These are phyloP conservation scores for Aureobasidium sp. DNA, from an alignment of 2,329 filamentous ascomycete species.

Conservation along the genomic window DNA sequence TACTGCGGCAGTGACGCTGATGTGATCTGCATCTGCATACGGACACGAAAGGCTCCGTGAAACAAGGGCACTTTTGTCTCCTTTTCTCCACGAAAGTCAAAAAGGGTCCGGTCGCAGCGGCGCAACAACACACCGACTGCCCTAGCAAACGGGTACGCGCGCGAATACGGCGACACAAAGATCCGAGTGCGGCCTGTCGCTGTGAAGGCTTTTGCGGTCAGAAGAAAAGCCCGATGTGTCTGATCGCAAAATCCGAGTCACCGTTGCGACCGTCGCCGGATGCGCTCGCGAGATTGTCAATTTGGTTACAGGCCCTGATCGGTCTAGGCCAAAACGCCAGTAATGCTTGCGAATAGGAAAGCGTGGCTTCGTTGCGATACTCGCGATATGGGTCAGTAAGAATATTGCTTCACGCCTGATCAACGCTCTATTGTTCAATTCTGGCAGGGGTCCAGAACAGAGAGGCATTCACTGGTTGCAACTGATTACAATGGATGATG, in stretches of 20 bases:
- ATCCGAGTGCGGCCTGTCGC: slow-evolving; percentile 4
- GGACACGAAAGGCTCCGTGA: neutral
- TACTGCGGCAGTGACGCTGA: slow-evolving; percentile 12
- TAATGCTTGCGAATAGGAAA: neutral
- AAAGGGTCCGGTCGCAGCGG: neutral
- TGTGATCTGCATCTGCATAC: slow-evolving; percentile 10
- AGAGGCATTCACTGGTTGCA: neutral
- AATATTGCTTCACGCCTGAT: neutral
- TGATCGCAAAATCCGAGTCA: neutral
- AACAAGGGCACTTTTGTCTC: neutral
- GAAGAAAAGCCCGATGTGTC: neutral
- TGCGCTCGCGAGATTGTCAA: slow-evolving; percentile 11
- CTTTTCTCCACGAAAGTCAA: slow-evolving; percentile 1
- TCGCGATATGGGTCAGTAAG: slow-evolving; percentile 1
- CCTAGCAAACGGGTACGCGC: neutral
- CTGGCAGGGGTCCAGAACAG: neutral
- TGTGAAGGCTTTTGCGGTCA: slow-evolving; percentile 1
- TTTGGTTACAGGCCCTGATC: neutral
- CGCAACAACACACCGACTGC: slow-evolving; percentile 1
- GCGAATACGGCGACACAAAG: slow-evolving; percentile 6
- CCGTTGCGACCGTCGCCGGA: slow-evolving; percentile 10
- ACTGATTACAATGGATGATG: neutral
- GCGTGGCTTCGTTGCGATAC: slow-evolving; percentile 3
- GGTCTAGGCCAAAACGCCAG: neutral
- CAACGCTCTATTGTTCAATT: neutral